Conservation (phyloP, 2,329 filamentous ascomycete genomes). For the Keithomyces neogunnii region DNA sequence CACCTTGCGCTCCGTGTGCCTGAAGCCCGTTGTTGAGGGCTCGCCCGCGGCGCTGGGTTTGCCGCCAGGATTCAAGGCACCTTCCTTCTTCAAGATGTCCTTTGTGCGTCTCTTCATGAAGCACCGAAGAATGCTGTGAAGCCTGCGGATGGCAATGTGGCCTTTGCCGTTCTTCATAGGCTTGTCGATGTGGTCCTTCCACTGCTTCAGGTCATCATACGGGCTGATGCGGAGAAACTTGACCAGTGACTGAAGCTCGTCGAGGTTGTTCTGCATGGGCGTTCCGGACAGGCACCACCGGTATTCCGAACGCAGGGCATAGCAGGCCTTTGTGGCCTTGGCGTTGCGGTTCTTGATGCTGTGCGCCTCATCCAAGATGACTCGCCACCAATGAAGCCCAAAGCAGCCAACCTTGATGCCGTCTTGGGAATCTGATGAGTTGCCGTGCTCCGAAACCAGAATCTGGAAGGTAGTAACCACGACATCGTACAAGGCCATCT, state of each 20-base stretch:
- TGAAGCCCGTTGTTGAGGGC: slow-evolving; percentile 60
- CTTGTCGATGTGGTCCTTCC: slow-evolving; percentile 84
- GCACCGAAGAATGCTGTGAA: slow-evolving; percentile 78
- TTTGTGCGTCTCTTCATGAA: slow-evolving; percentile 99
- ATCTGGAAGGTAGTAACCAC: slow-evolving; percentile 98
- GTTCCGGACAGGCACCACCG: slow-evolving; percentile 96
- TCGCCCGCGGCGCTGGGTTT: slow-evolving; percentile 47
- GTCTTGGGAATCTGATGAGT: slow-evolving; percentile 52
- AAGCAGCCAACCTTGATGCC: slow-evolving; percentile 74
- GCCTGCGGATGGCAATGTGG: slow-evolving; percentile 75
- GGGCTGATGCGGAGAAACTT: slow-evolving; percentile 88
- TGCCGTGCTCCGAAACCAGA: slow-evolving; percentile 79
- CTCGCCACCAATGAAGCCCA: slow-evolving; percentile 86
- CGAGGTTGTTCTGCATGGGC: slow-evolving; percentile 96
- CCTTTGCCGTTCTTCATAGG: slow-evolving; percentile 88
- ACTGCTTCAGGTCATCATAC: slow-evolving; percentile 75
- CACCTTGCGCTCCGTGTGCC: slow-evolving; percentile 85
- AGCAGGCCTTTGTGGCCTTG: slow-evolving; percentile 90
- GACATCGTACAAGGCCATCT: slow-evolving; percentile 80
- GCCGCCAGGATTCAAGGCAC: slow-evolving; percentile 69
- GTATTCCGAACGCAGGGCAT: slow-evolving; percentile 74
- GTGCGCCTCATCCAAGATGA: slow-evolving; percentile 94
- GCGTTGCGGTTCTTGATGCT: slow-evolving; percentile 98
- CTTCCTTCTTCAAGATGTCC: slow-evolving; percentile 85
- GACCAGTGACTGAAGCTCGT: slow-evolving; percentile 90